Evolutionary conservation across 2,329 filamentous ascomycete species (phyloP), one percentile per base, ranked within the genome.

Genomic region (Xylaria polymorpha): DNA sequence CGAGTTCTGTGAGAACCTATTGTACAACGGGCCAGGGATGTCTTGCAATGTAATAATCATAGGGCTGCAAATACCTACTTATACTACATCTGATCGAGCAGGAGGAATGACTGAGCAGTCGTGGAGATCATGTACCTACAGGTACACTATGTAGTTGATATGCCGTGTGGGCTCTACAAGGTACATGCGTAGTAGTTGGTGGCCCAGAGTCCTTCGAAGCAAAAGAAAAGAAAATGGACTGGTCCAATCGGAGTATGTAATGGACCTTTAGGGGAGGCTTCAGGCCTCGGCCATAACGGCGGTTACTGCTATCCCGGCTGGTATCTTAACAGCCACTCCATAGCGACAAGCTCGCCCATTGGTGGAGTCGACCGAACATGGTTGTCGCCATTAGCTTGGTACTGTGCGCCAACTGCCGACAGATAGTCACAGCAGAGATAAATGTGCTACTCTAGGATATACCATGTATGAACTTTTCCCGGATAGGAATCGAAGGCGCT

Each of bases 361-460:
- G 63, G 57, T 55, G 25, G 48, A 39, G 48, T 61, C 46, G 14
- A 5, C 41, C 43, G 63, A 56, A 46, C 63, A 66, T 66, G 63
- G 57, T 55, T 61, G 63, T 53, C 62, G 48, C 55, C 29, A 39
- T 53, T 56, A 32, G 55, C 55, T n/a, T 59, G 39, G n/a, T 59
- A n/a, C 41, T 59, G 56, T 59, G 41, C 22, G 37, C 39, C 57
- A 66, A 66, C 63, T 66, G 50, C 63, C 63, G 63, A 60, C 56
- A 43, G 56, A 39, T 44, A 44, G 22, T 29, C 39, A 39, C 55
- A 43, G 39, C 55, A 43, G 39, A 44, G 29, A 43, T 12, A 7
- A 25, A 61, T 56, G 57, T 22, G 46, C 20, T 46, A 9, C 57
- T 48, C 58, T 66, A 9, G 58, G 58, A 61, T 61, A 46, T 56